Evolutionary conservation across 2,329 filamentous ascomycete species (phyloP).

Genomic region (Botryotinia calthae): DNA sequence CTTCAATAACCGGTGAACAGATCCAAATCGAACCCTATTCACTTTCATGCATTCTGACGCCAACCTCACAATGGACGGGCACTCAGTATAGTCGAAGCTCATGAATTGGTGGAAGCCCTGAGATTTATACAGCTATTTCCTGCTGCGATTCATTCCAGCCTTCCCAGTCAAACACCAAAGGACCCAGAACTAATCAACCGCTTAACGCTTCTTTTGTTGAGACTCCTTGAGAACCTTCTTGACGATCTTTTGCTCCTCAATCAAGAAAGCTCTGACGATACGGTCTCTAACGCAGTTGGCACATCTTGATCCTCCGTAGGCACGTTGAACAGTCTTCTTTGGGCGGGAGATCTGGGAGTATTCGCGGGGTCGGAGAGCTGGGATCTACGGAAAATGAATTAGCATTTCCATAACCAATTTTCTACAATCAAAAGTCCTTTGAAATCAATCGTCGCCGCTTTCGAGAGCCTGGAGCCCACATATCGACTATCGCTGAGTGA

Average conservation of each 20-base stretch:
- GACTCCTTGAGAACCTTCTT: conserved; percentile 99
- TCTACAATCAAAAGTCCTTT: background rate
- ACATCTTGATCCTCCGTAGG: conserved; percentile 98
- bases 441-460: background rate
- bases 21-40: conserved; percentile 11
- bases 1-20: conserved; percentile 15
- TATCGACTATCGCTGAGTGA: background rate
- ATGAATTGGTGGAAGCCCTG: conserved; percentile 35
- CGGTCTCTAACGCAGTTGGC: conserved; percentile 98
- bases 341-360: conserved; percentile 96
- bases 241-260: conserved; percentile 99
- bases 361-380: conserved; percentile 96
- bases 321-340: conserved; percentile 98
- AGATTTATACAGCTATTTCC: conserved; percentile 39
- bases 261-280: conserved; percentile 96
- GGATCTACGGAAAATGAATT: conserved; percentile 58
- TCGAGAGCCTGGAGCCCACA: background rate
- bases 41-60: conserved; percentile 10
- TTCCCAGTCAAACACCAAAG: conserved; percentile 38
- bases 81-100: conserved; percentile 31
- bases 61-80: conserved; percentile 13
- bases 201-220: conserved; percentile 60
- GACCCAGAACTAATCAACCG: conserved; percentile 33
- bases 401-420: conserved; percentile 32
- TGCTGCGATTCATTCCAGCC: conserved; percentile 38